phyloP scores from a whole-genome alignment of 1,284 basidiomycete species.

The Apiotrichum brassicae region DNA sequence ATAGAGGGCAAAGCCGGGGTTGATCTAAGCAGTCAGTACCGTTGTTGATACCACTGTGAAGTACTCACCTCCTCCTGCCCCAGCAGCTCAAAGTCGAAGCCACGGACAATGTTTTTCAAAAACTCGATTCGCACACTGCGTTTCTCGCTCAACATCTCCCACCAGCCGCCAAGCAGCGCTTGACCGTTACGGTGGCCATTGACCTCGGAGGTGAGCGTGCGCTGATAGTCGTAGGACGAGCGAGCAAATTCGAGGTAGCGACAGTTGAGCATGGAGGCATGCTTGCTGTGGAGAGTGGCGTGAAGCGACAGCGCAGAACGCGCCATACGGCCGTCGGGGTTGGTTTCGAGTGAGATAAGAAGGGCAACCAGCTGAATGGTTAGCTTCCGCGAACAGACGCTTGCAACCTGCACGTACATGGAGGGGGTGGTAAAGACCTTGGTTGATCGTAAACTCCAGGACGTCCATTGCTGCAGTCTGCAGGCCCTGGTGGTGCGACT shows the following conservation, averaged over 20 bases:
- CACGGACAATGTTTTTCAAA: slow-evolving; percentile 70
- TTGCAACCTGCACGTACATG: slow-evolving; percentile 59
- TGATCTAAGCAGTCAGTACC: slow-evolving; percentile 52
- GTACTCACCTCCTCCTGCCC: slow-evolving; percentile 43
- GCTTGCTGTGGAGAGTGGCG: slow-evolving; percentile 75
- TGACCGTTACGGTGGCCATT: slow-evolving; percentile 26
- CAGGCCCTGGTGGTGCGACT: slow-evolving; percentile 62
- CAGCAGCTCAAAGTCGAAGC: slow-evolving; percentile 62
- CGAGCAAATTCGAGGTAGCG: slow-evolving; percentile 73
- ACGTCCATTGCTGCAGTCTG: slow-evolving; percentile 86
- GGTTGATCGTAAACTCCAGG: slow-evolving; percentile 82
- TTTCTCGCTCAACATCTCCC: slow-evolving; percentile 81
- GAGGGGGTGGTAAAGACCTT: slow-evolving; percentile 90
- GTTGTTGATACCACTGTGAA: slow-evolving; percentile 15
- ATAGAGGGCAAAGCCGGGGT: slow-evolving; percentile 76
- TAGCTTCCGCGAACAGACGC: background rate
- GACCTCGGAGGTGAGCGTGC: slow-evolving; percentile 50
- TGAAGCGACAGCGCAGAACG: slow-evolving; percentile 75
- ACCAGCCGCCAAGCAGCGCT: slow-evolving; percentile 83
- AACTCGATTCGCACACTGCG: slow-evolving; percentile 77
- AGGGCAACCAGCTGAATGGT: slow-evolving; percentile 75
- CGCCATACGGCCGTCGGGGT: slow-evolving; percentile 57
- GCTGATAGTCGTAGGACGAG: slow-evolving; percentile 76
- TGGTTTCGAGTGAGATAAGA: slow-evolving; percentile 88
- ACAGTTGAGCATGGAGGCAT: slow-evolving; percentile 79